Conservation (phyloP, 495 filamentous ascomycete species). For the Cercophora samala region DNA sequence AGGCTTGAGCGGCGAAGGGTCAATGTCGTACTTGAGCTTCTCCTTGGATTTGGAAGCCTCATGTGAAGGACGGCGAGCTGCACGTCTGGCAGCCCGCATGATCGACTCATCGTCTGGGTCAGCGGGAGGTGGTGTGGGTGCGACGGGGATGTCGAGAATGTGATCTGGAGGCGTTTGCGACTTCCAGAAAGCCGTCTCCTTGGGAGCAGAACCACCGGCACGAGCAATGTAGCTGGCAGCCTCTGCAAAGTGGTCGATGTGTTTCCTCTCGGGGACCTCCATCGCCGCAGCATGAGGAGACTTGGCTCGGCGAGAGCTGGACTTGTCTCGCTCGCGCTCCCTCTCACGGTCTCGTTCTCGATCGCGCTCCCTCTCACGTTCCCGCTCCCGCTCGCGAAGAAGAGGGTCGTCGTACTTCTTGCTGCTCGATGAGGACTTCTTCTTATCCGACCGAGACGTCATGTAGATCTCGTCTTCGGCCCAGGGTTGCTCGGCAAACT, state of each 20-base stretch:
- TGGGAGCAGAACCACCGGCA: slow-evolving; percentile 14
- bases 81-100: slow-evolving; percentile 28
- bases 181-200: slow-evolving; percentile 17
- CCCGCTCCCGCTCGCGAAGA: slow-evolving; percentile 30
- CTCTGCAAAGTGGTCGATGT: slow-evolving; percentile 13
- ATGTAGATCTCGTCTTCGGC: slow-evolving; percentile 35
- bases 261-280: slow-evolving; percentile 15
- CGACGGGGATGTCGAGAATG: slow-evolving; percentile 23
- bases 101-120: slow-evolving; percentile 32
- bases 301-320: slow-evolving; percentile 26
- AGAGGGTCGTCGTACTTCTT: slow-evolving; percentile 35
- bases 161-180: slow-evolving; percentile 31
- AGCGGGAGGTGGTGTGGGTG: slow-evolving; percentile 38
- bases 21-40: slow-evolving; percentile 34
- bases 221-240: slow-evolving; percentile 28
- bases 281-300: slow-evolving; percentile 17
- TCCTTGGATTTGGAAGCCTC: slow-evolving; percentile 38
- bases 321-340: slow-evolving; percentile 31
- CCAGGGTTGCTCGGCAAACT: slow-evolving; percentile 10
- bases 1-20: slow-evolving; percentile 24
- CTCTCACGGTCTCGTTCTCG: slow-evolving; percentile 29
- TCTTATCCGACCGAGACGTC: slow-evolving; percentile 38
- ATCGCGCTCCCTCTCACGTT: slow-evolving; percentile 33
- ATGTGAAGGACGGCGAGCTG: slow-evolving; percentile 40
- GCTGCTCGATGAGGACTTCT: slow-evolving; percentile 41